These are phyloP conservation scores for Podila horticola DNA, from an alignment of 192 early-diverging fungal genomes.

Conservation along the genomic window DNA sequence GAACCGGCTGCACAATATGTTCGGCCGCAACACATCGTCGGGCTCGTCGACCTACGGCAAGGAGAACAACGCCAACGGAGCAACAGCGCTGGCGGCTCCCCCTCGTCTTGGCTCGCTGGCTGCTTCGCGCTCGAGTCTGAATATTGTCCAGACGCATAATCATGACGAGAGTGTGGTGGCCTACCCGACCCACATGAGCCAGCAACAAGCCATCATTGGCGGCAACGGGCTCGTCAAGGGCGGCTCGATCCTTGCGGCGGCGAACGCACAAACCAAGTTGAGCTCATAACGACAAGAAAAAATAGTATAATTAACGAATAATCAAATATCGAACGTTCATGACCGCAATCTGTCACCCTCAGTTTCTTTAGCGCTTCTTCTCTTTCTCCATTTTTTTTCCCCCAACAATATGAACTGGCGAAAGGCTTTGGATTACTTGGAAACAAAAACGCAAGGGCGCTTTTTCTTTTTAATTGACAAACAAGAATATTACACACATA, in stretches of 20 bases:
- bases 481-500: conserved; percentile 1
- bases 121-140: neutral
- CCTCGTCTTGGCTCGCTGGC: neutral
- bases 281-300: neutral
- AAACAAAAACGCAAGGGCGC: no score
- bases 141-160: neutral
- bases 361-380: neutral
- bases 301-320: neutral
- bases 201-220: neutral
- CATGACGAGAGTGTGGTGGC: neutral
- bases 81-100: neutral
- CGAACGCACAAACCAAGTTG: neutral
- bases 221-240: conserved; percentile 6
- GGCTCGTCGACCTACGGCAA: neutral
- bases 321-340: no score
- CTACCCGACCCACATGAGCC: conserved; percentile 1
- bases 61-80: neutral
- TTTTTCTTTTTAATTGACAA: conserved; percentile 1
- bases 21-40: conserved; percentile 23
- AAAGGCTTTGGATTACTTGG: no score
- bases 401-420: no score
- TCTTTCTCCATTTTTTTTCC: neutral
- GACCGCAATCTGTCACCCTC: neutral
- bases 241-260: conserved; percentile 5
- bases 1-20: conserved; percentile 28